Evolutionary conservation across 805 yeast genomes (phyloP).

Genomic region (Maudiozyma pseudohumilis): DNA sequence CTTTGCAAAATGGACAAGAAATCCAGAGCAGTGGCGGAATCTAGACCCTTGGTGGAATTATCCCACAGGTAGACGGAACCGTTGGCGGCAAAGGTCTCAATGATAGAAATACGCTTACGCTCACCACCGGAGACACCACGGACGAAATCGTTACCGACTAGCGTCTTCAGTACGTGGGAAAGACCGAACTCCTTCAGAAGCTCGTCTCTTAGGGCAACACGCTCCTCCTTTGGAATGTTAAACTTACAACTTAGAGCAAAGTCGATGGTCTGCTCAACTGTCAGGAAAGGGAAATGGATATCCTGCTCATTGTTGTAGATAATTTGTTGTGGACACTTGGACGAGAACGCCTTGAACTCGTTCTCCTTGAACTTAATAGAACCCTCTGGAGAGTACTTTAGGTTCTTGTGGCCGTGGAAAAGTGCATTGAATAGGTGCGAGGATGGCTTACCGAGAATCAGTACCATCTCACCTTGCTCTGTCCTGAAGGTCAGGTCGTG

Average conservation of each 20-base stretch:
- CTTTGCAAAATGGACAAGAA: slow-evolving; percentile 36
- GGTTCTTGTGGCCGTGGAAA: slow-evolving; percentile 13
- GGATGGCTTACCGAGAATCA: slow-evolving; percentile 20
- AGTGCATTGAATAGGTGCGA: slow-evolving; percentile 18
- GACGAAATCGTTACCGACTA: slow-evolving; percentile 52
- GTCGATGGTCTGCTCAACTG: slow-evolving; percentile 46
- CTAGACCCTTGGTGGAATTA: slow-evolving; percentile 43
- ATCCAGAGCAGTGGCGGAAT: slow-evolving; percentile 41
- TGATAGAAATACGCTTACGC: slow-evolving; percentile 54
- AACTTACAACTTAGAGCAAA: slow-evolving; percentile 44
- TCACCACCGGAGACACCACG: slow-evolving; percentile 65
- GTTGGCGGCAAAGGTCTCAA: slow-evolving; percentile 41
- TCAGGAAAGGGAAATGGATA: slow-evolving; percentile 44
- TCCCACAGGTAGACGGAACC: slow-evolving; percentile 45
- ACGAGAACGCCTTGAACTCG: slow-evolving; percentile 14
- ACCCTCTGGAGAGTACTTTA: slow-evolving; percentile 15
- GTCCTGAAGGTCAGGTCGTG: slow-evolving; percentile 18
- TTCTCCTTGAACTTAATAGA: slow-evolving; percentile 16
- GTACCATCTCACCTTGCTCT: slow-evolving; percentile 21
- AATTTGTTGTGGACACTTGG: slow-evolving; percentile 19
- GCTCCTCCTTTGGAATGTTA: slow-evolving; percentile 17
- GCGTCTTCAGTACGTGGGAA: slow-evolving; percentile 46
- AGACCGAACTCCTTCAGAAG: slow-evolving; percentile 32
- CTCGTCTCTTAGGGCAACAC: slow-evolving; percentile 20
- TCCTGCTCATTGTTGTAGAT: slow-evolving; percentile 43